Base-by-base conservation (phyloP, 2,329 filamentous ascomycete genomes). In the Talaromyces sp. region DNA sequence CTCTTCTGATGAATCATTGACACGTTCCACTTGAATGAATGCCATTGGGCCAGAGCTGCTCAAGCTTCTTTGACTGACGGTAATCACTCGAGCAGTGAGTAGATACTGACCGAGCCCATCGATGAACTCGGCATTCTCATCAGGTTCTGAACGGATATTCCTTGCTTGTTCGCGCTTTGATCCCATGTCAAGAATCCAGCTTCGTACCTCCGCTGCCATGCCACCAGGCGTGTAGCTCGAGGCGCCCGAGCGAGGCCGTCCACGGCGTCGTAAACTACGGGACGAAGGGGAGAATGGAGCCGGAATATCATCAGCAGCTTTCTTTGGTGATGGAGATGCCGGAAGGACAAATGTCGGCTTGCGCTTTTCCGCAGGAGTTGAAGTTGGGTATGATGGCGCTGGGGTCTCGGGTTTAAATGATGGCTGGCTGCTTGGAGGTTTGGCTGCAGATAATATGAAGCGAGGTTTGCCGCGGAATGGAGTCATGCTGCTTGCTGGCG, bases 151-250 rank as follows among this genome's bases (percentile, higher is more conserved):
- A 27, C 9, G 27, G 4, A n/a, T 16, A 3, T 22, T 32, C 3
- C 30, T 33, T 4, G 17, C 37, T 5, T 65, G 58, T 11, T 70
- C 66, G 7, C 66, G 60, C 49, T 67, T 73, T 1, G 67, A 56
- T 9, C 67, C 71, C 51, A 65, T 67, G 46, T 76, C 74, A 4
- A 76, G 49, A 9, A 76, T 63, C 74, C 74, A 76, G 49, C 67
- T 66, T n/a, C 72, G 72, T 24, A 74, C 67, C 46, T 73, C 65
- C 1, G 72, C 65, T 7, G 74, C 73, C 69, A 76, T 73, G 4
- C 74, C 74, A 5, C 69, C 72, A 1, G 71, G 64, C 0, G 70
- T 41, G 56, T 73, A 75, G 5, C 50, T 58, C 10, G 60, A 60
- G 1, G 52, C 56, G n/a, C 51, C 52, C 1, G 60, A 47, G 8